Evolutionary conservation across 305 asterid genomes (phyloP).

Genomic region (Plantago coronopus): DNA sequence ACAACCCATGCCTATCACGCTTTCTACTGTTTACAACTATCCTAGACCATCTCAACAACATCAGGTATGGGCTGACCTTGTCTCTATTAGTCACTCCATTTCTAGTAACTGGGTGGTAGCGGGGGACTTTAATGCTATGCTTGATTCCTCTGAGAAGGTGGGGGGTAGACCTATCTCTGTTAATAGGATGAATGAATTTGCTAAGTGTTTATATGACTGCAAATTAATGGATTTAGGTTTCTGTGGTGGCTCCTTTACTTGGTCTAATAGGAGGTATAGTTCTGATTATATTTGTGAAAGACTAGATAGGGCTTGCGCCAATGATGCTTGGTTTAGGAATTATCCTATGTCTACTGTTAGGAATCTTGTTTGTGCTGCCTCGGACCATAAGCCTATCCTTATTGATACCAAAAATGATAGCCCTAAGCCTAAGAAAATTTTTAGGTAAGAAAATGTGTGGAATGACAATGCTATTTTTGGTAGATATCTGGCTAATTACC

Average conservation of each 20-base stretch:
- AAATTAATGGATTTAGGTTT: neutral
- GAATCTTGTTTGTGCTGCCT: fast-evolving
- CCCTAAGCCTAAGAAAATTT: too few species aligned
- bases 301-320: neutral
- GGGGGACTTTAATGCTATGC: neutral
- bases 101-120: too few species aligned
- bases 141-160: neutral
- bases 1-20: neutral
- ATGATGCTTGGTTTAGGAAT: fast-evolving
- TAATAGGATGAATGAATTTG: neutral
- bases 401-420: neutral
- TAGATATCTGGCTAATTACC: too few species aligned
- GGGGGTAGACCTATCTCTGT: neutral
- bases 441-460: too few species aligned
- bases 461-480: too few species aligned
- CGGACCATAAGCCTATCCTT: neutral
- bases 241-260: neutral
- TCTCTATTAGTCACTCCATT: neutral
- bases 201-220: neutral
- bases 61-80: neutral
- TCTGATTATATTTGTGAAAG: neutral
- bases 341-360: neutral
- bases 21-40: neutral
- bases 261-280: neutral
- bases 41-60: neutral